phyloP scores from a whole-genome alignment of 2,329 filamentous ascomycete species.

The Corynespora cassiicola region DNA sequence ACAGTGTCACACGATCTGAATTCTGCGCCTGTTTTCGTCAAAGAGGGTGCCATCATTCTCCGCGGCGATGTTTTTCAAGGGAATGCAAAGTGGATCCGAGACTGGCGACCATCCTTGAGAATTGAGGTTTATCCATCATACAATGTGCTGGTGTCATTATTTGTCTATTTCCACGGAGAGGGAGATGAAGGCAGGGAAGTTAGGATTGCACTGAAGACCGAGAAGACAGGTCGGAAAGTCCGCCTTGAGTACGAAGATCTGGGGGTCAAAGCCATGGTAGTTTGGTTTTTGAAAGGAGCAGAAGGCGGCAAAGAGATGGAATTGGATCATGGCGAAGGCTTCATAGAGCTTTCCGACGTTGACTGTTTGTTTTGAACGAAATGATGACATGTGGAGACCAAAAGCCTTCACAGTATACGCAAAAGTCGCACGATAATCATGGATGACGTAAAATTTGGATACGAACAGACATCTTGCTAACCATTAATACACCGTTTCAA shows the following conservation, averaged over 20 bases:
- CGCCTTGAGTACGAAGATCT: conserved; percentile 22
- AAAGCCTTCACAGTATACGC: no score
- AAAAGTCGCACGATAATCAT: no score
- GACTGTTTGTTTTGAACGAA: conserved; percentile 14
- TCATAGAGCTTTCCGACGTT: conserved; percentile 7
- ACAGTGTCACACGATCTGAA: conserved; percentile 23
- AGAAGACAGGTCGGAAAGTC: conserved; percentile 11
- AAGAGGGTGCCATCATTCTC: conserved; percentile 40
- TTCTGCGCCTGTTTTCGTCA: conserved; percentile 40
- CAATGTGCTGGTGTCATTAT: conserved; percentile 26
- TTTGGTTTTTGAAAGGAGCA: conserved; percentile 17
- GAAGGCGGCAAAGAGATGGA: conserved; percentile 11
- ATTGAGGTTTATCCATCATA: conserved; percentile 41
- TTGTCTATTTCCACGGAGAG: conserved; percentile 32
- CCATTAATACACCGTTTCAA: no score
- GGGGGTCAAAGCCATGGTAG: conserved; percentile 16
- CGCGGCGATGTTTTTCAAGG: conserved; percentile 42
- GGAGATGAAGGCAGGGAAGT: conserved; percentile 12
- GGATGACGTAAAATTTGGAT: no score
- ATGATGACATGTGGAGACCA: no score
- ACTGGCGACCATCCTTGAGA: conserved; percentile 36
- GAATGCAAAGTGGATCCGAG: conserved; percentile 42
- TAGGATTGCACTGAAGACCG: conserved; percentile 15
- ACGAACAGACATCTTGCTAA: no score
- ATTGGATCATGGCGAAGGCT: conserved; percentile 11